Evolutionary conservation across 345 rosid species (phyloP), one percentile per base, ranked within the genome.

Genomic region (Hibiscus tridactylites): DNA sequence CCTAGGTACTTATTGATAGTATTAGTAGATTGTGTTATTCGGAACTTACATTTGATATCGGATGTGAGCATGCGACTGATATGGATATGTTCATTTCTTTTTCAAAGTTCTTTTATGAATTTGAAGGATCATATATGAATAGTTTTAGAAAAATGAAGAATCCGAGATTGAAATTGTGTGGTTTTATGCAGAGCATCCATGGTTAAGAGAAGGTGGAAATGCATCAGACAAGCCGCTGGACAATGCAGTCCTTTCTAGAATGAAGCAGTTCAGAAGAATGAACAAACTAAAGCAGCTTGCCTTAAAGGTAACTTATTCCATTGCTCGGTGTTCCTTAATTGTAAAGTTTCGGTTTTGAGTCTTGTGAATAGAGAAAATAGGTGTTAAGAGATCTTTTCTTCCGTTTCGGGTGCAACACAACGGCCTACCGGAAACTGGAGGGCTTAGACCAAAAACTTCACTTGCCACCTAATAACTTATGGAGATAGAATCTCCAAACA

Each of bases 251-350:
- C 90, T 93, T 46, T 84, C 90, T 44, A 88, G 97, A 79, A 86
- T 95, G 99, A 95, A 91, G 81, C 98, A 91, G 70, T 93, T 93
- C 83, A 85, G 96, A 79, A 90, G 88, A 46, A 91, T 94, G 97
- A 91, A 94, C 87, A 90, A 94, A 81, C 83, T 94, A 46, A 92
- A 90, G 88, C 90, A 90, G 79, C 96, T 94, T 65, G 97, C 97
- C 35, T 65, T 92, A 68, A 91, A 94, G 95, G 98, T 56, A 56
- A 56, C 60, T 56, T 56, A 56, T 56, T 56, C 21, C 29, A 9
- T 21, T 56, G 60, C 4, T 8, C 6, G 5, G 60, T 56, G 13
- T 21, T 21, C 13, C 12, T 21, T 21, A 21, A 56, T 4, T 19
- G 11, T 39, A 19, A 54, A 54, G 24, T 19, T 21, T 56, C 60